phyloP scores from a whole-genome alignment of 2,329 filamentous ascomycete species.

The Epichloe sibirici region DNA sequence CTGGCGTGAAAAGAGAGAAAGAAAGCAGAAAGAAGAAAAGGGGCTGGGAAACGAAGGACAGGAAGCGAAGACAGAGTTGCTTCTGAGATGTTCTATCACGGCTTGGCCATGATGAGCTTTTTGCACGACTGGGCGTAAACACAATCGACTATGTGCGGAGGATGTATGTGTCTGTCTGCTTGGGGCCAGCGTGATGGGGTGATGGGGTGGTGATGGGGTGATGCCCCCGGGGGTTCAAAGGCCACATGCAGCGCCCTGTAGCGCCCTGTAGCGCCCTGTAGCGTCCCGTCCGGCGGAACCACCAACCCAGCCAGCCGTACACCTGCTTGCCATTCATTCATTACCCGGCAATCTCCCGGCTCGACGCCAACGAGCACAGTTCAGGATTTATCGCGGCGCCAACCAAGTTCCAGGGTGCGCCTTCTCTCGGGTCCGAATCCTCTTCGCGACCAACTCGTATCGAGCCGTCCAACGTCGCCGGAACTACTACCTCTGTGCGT shows the following conservation, averaged over 20 bases:
- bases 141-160: neutral
- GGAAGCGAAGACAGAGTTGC: neutral
- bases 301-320: no score
- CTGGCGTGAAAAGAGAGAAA: neutral
- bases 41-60: neutral
- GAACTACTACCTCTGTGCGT: neutral
- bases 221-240: no score
- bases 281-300: no score
- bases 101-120: constrained; percentile 1
- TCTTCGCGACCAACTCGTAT: neutral
- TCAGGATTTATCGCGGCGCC: constrained; percentile 1
- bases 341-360: constrained; percentile 6
- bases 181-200: no score
- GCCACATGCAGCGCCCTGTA: no score
- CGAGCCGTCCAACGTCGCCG: neutral
- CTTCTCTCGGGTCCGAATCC: neutral
- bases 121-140: neutral
- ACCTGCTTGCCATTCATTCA: neutral
- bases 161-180: neutral
- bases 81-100: neutral
- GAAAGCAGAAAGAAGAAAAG: neutral
- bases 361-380: neutral
- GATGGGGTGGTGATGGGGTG: no score
- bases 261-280: no score
- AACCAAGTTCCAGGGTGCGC: neutral